Evolutionary conservation across 225 moss, liverwort and hornwort genomes (phyloP).

Genomic region (Lunularia cruciata): DNA sequence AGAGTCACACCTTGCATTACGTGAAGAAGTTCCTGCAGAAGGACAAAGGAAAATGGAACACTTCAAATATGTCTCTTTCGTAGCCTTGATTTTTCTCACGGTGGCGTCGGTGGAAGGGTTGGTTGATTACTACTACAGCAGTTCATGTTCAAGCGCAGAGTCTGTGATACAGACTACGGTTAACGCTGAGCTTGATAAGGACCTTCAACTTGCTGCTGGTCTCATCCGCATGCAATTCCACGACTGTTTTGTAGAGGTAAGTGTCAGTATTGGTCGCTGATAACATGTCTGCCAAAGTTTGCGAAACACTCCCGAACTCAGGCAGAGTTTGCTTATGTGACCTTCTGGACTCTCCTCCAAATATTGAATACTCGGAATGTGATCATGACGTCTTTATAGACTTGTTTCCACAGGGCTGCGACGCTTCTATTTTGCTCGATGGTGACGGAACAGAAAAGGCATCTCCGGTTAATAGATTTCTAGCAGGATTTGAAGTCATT

Average conservation of each 20-base stretch:
- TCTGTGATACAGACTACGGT: background rate
- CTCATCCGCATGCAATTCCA: conserved; percentile 6
- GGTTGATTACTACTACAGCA: background rate
- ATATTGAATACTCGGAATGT: background rate
- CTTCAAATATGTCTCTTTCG: no score
- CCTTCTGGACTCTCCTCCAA: background rate
- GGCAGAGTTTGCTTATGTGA: background rate
- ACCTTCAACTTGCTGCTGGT: background rate
- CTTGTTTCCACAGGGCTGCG: background rate
- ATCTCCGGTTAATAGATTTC: background rate
- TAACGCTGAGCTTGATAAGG: background rate
- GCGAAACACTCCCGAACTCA: no score
- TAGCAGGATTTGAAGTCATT: background rate
- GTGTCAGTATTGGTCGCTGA: background rate
- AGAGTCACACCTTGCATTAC: no score
- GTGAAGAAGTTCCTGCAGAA: no score
- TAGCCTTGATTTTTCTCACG: no score
- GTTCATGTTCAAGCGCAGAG: background rate
- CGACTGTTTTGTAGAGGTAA: conserved; percentile 11
- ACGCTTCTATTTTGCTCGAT: conserved; percentile 8
- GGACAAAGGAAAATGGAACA: no score
- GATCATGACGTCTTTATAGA: background rate
- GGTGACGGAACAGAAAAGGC: background rate
- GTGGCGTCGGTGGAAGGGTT: no score
- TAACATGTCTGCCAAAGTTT: background rate